phyloP scores from a whole-genome alignment of 2,329 filamentous ascomycete genomes.

The Myriosclerotinia duriaeana region DNA sequence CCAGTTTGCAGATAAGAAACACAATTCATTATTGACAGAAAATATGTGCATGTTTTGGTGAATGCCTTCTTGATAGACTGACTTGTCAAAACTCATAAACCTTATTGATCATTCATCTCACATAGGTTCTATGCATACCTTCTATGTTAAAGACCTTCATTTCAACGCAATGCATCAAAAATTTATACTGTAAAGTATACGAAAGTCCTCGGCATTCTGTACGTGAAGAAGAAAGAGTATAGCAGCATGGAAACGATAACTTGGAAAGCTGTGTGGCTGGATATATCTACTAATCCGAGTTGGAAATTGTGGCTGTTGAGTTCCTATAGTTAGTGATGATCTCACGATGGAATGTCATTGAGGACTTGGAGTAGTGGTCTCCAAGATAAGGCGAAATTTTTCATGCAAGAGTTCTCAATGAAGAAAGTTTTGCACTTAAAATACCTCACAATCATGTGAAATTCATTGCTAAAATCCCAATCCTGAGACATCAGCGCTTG shows the following conservation, averaged over 20 bases:
- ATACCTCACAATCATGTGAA: background rate
- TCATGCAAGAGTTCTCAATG: too few species aligned
- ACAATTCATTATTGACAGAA: background rate
- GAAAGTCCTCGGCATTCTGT: too few species aligned
- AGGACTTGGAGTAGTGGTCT: background rate
- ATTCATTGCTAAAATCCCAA: conserved; percentile 44
- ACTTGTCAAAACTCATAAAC: background rate
- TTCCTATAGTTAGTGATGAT: background rate
- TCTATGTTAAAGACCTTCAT: background rate
- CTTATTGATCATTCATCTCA: background rate
- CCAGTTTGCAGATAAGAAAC: background rate
- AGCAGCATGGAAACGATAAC: background rate
- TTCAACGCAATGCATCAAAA: background rate
- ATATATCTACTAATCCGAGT: background rate
- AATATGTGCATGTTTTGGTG: background rate
- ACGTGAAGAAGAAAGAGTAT: background rate
- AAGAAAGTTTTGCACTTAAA: background rate
- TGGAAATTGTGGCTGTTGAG: background rate
- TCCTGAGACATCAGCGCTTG: conserved; percentile 59
- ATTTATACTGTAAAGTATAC: background rate
- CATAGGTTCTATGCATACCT: too few species aligned
- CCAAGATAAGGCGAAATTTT: background rate
- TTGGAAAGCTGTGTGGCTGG: background rate
- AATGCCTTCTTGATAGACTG: background rate
- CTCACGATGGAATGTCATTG: background rate